A percentile compares a stretch with the other conserved stretches of the same genome.
phyloP scores from a whole-genome alignment of 176 grass and related monocot genomes.

The Panicum miliaceum region DNA sequence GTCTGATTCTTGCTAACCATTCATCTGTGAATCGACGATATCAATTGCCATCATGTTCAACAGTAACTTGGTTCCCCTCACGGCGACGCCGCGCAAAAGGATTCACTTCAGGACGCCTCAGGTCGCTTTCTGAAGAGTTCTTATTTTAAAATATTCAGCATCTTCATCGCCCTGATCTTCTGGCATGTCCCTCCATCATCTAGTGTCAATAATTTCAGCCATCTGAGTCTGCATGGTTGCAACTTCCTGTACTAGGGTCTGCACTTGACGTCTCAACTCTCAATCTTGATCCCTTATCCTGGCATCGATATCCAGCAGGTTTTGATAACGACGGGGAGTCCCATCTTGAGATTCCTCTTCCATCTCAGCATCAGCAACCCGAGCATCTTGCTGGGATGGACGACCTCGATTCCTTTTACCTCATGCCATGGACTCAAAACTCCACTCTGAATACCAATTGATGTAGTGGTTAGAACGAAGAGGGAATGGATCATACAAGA shows the following conservation, averaged over 20 bases:
- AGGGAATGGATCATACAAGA: too few species aligned
- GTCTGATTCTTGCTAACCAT: too few species aligned
- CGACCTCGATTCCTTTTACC: not conserved
- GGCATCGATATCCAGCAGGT: not conserved
- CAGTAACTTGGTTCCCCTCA: not conserved
- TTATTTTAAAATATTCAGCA: not conserved
- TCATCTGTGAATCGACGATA: too few species aligned
- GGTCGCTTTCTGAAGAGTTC: not conserved
- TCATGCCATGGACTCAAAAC: constrained; percentile 5
- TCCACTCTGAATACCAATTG: not conserved
- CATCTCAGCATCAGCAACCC: not conserved
- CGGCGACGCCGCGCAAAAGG: not conserved
- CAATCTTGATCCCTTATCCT: not conserved
- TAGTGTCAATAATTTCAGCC: too few species aligned
- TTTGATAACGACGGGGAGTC: not conserved
- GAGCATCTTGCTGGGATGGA: not conserved
- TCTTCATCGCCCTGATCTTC: not conserved
- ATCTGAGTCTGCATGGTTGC: too few species aligned
- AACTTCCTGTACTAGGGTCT: constrained; percentile 1
- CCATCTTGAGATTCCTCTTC: not conserved
- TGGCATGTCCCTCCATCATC: not conserved
- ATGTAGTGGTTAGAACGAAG: too few species aligned
- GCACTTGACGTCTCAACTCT: constrained; percentile 15
- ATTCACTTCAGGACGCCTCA: not conserved
- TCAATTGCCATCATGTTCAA: not conserved